Percentiles rank a stretch among this genome's conserved stretches.
Conservation (phyloP, 2,329 filamentous ascomycete genomes). For the Cryphonectria parasitica region DNA sequence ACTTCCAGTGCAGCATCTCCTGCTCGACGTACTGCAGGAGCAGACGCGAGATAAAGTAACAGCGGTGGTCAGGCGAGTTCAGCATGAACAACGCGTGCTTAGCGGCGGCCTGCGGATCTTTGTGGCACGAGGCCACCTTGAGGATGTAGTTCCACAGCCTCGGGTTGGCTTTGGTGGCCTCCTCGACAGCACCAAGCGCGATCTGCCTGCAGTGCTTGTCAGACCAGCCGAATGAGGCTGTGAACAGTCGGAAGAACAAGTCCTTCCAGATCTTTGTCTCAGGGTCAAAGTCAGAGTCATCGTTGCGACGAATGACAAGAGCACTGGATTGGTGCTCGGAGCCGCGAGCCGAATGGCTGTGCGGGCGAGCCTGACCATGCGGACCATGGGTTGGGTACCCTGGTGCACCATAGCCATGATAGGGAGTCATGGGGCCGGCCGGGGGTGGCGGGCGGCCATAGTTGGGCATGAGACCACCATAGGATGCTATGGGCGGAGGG, state of each 20-base stretch:
- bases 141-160: slow-evolving; percentile 44
- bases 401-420: slow-evolving; percentile 13
- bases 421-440: slow-evolving; percentile 2
- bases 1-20: slow-evolving; percentile 39
- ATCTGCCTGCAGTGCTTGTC: slow-evolving; percentile 32
- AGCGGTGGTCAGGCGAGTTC: slow-evolving; percentile 36
- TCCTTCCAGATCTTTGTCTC: slow-evolving; percentile 24
- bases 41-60: slow-evolving; percentile 45
- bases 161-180: slow-evolving; percentile 30
- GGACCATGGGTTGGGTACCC: background rate
- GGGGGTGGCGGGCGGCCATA: background rate
- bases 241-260: slow-evolving; percentile 23
- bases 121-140: slow-evolving; percentile 36
- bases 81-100: slow-evolving; percentile 41
- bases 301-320: slow-evolving; percentile 24
- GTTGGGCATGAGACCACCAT: slow-evolving; percentile 7
- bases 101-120: slow-evolving; percentile 34
- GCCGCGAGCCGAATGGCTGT: slow-evolving; percentile 2
- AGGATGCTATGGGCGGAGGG: slow-evolving; percentile 10
- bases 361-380: background rate
- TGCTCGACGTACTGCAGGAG: slow-evolving; percentile 42
- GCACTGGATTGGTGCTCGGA: slow-evolving; percentile 10
- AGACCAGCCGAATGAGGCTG: slow-evolving; percentile 35
- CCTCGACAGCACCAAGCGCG: slow-evolving; percentile 28
- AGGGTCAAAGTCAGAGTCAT: slow-evolving; percentile 18